phyloP scores from a whole-genome alignment of 805 yeast species.

The Zygoascus flipseniorum region DNA sequence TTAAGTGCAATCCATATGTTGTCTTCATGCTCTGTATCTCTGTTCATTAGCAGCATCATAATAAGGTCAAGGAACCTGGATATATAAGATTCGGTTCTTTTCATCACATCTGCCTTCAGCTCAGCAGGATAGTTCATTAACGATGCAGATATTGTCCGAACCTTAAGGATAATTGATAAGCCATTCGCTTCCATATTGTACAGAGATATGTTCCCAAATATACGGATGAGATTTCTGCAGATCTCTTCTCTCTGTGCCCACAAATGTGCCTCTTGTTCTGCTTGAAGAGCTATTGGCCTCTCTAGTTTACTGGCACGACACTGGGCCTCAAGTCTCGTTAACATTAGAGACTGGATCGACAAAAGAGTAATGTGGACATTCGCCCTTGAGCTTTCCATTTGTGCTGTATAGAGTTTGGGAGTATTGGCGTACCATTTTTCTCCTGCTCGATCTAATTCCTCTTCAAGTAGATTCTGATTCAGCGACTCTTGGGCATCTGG shows the following conservation, averaged over 20 bases:
- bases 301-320: not conserved
- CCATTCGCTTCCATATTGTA: slow-evolving; percentile 14
- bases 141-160: slow-evolving; percentile 7
- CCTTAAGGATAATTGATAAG: slow-evolving; percentile 6
- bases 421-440: not conserved
- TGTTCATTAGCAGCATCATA: slow-evolving; percentile 5
- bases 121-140: slow-evolving; percentile 4
- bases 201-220: slow-evolving; percentile 7
- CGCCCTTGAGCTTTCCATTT: slow-evolving; percentile 8
- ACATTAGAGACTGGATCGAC: slow-evolving; percentile 8
- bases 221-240: slow-evolving; percentile 5
- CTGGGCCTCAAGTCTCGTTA: slow-evolving; percentile 5
- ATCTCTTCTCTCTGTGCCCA: slow-evolving; percentile 9
- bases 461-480: not conserved
- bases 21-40: slow-evolving; percentile 8
- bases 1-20: slow-evolving; percentile 9
- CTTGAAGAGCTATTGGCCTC: not conserved
- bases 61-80: slow-evolving; percentile 7
- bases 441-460: not conserved
- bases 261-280: not conserved
- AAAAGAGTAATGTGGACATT: slow-evolving; percentile 9
- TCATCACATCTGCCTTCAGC: slow-evolving; percentile 1
- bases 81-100: slow-evolving; percentile 8
- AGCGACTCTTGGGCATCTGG: not conserved
- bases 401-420: not conserved